Percentiles rank a stretch among this genome's conserved stretches.
These are phyloP conservation scores for Phytophthora aleatoria DNA, from an alignment of 352 stramenopile genomes.

Conservation along the genomic window DNA sequence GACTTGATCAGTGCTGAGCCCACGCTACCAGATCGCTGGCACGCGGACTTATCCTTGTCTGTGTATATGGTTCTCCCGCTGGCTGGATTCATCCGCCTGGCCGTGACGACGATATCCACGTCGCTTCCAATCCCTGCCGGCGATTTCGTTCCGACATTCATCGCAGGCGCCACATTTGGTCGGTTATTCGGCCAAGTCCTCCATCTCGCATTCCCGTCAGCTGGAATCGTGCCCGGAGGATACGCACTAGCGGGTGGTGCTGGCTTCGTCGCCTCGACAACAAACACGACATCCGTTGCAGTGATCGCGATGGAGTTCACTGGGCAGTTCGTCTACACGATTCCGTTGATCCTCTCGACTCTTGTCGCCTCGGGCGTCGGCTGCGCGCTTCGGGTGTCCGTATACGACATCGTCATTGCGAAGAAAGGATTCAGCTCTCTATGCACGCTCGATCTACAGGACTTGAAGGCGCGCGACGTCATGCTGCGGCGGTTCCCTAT, in stretches of 20 bases:
- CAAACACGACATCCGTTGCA: constrained; percentile 73
- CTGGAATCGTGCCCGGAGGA: constrained; percentile 51
- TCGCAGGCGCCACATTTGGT: constrained; percentile 57
- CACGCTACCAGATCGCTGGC: constrained; percentile 36
- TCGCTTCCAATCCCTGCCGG: constrained; percentile 59
- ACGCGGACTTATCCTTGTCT: constrained; percentile 30
- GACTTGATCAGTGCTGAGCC: constrained; percentile 38
- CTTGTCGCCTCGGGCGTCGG: constrained; percentile 54
- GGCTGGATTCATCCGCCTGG: constrained; percentile 37
- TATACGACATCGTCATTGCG: constrained; percentile 69
- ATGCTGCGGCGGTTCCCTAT: constrained; percentile 53
- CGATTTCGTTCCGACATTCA: constrained; percentile 73
- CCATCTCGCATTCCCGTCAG: constrained; percentile 36
- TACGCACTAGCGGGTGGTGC: constrained; percentile 74
- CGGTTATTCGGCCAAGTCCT: constrained; percentile 61
- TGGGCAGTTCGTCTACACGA: constrained; percentile 73
- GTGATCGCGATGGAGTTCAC: constrained; percentile 81
- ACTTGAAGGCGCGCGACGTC: constrained; percentile 54
- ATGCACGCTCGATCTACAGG: constrained; percentile 49
- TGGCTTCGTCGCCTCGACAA: constrained; percentile 60
- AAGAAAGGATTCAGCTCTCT: constrained; percentile 62
- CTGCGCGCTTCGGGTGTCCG: constrained; percentile 57
- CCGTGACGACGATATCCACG: constrained; percentile 51
- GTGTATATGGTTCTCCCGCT: constrained; percentile 43
- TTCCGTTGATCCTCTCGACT: constrained; percentile 56